phyloP scores from a whole-genome alignment of 306 rosid genomes.

The Vicia villosa region DNA sequence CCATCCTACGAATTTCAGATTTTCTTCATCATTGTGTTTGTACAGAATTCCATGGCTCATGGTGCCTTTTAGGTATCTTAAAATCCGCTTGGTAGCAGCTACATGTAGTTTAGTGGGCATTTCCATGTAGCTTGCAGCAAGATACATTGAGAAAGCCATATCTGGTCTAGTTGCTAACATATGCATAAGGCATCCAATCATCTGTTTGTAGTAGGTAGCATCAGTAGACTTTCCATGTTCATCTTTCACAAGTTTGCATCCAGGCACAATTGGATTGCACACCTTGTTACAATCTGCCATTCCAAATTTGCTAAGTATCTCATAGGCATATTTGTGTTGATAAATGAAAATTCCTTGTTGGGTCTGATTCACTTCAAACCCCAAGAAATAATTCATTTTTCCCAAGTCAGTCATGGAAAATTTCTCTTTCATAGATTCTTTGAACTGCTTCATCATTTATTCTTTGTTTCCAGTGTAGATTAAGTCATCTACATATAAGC shows the following conservation, averaged over 20 bases:
- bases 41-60: not conserved
- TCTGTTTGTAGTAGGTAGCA: not conserved
- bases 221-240: not conserved
- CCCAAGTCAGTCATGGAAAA: not conserved
- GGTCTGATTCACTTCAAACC: not conserved
- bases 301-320: not conserved
- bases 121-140: not conserved
- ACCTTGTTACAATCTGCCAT: not conserved
- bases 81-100: not conserved
- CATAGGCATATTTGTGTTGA: not conserved
- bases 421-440: not conserved
- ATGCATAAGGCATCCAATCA: not conserved
- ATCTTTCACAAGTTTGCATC: not conserved
- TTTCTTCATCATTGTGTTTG: not conserved
- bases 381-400: not conserved
- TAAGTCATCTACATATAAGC: not conserved
- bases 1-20: not conserved
- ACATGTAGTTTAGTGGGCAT: not conserved
- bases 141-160: not conserved
- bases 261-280: not conserved
- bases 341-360: not conserved
- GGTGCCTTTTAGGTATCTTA: not conserved
- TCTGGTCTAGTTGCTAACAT: not conserved
- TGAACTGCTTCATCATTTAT: not conserved
- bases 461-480: not conserved